A percentile compares a stretch with the other conserved stretches of the same genome.
Evolutionary conservation across 345 rosid genomes (phyloP).

Genomic region (Lumnitzera racemosa): DNA sequence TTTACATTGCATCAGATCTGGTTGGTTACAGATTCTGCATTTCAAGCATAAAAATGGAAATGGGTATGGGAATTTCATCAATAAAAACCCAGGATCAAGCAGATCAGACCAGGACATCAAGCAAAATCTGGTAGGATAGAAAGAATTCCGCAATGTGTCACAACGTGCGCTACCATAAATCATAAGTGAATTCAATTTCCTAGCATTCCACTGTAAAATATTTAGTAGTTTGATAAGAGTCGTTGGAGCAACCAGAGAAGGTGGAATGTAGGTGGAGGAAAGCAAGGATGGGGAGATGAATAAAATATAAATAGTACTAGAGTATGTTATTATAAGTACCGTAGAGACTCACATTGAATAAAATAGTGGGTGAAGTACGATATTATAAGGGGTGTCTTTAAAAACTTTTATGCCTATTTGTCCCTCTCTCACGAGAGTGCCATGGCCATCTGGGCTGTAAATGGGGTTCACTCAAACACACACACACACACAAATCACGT

Average conservation of each 20-base stretch:
- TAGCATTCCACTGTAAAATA: constrained; percentile 4
- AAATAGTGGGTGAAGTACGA: constrained; percentile 8
- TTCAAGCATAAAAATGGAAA: constrained; percentile 12
- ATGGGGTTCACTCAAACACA: constrained; percentile 26
- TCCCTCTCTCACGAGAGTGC: constrained; percentile 60
- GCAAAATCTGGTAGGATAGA: constrained; percentile 6
- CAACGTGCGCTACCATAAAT: constrained; percentile 34
- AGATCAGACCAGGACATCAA: constrained; percentile 36
- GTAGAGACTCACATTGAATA: too few species aligned
- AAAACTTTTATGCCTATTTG: constrained; percentile 19
- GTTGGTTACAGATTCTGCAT: constrained; percentile 20
- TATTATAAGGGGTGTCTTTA: background rate
- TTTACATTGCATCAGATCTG: constrained; percentile 48
- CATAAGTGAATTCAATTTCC: constrained; percentile 2
- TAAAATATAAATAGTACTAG: too few species aligned
- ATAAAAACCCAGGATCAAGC: constrained; percentile 22
- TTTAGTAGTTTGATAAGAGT: constrained; percentile 14
- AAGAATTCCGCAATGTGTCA: constrained; percentile 19
- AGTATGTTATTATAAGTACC: too few species aligned
- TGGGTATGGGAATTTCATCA: constrained; percentile 18
- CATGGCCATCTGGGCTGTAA: constrained; percentile 55
- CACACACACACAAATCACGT: background rate
- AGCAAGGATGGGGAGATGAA: constrained; percentile 8
- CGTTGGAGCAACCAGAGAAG: constrained; percentile 16
- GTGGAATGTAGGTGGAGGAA: constrained; percentile 9